A percentile compares a stretch with the other conserved stretches of the same genome.
Evolutionary conservation across 108 stramenopile genomes (phyloP).

Genomic region (Skeletonema potamos): DNA sequence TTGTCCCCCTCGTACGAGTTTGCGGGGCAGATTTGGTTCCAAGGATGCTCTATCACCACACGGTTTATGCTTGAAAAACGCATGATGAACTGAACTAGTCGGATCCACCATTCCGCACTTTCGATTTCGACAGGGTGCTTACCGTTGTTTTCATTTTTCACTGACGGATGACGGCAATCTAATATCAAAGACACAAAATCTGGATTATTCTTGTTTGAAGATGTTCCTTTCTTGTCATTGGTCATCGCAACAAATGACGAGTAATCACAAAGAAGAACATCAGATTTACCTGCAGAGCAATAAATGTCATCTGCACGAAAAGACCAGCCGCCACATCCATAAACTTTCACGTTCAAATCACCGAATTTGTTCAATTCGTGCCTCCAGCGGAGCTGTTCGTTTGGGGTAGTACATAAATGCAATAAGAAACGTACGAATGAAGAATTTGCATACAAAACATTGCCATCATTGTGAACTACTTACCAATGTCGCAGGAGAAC

Average conservation of each 20-base stretch:
- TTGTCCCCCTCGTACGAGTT: not conserved
- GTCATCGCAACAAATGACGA: slow-evolving; percentile 27
- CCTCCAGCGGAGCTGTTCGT: slow-evolving; percentile 64
- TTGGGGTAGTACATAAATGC: not conserved
- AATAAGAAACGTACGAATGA: not conserved
- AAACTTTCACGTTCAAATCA: slow-evolving; percentile 23
- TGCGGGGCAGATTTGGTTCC: slow-evolving; percentile 1
- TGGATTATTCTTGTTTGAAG: not conserved
- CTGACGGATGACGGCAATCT: slow-evolving; percentile 25
- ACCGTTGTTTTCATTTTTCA: not conserved
- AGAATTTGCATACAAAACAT: not conserved
- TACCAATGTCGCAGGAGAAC: slow-evolving; percentile 62
- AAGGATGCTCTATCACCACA: slow-evolving; percentile 29
- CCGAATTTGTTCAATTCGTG: slow-evolving; percentile 58
- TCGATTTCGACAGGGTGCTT: slow-evolving; percentile 7
- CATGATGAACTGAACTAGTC: slow-evolving; percentile 12
- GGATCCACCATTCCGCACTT: slow-evolving; percentile 38
- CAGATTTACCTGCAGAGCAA: slow-evolving; percentile 5
- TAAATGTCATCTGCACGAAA: not conserved
- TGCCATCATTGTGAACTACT: slow-evolving; percentile 6
- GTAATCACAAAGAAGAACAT: slow-evolving; percentile 68
- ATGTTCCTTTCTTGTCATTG: not conserved
- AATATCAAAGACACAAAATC: slow-evolving; percentile 30
- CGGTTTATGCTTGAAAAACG: slow-evolving; percentile 24
- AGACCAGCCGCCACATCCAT: slow-evolving; percentile 1